Base-by-base conservation (phyloP, 768 basidiomycete species). In the Lactarius sp. region DNA sequence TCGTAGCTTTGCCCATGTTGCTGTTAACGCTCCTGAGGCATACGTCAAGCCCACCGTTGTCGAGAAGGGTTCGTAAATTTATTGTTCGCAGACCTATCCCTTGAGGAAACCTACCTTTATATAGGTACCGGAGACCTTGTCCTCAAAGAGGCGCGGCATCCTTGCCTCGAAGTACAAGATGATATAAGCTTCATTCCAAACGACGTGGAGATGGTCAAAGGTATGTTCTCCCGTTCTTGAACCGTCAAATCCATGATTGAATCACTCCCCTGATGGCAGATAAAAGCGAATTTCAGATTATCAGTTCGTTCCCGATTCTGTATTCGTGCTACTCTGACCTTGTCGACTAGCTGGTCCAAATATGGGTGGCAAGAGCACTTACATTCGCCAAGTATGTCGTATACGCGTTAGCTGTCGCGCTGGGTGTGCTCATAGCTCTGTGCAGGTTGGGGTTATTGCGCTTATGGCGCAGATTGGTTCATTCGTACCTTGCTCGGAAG, bases 361-460 rank as follows among this genome's bases (percentile, higher is more conserved):
- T 75, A 98, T 98, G 91, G 97, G 97, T 57, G 97, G 97, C 64
- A 99, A 99, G 75, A 94, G 91, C 53, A 98, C 96, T 0, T 98
- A 95, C 70, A 96, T 98, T 69, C 89, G 94, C 52, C 91, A 94
- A 77, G 90, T 88, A 56, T 52, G 69, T 59, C 54, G 13, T 18
- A 41, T 54, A 31, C 44, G 1, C n/a, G 39, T 39, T 39, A 27
- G 12, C 16, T 34, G n/a, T 39, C 6, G 22, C 41, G 9, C 44
- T 51, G 8, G n/a, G 22, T n/a, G 12, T 20, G 46, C n/a, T 68
- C 61, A 52, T 56, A 37, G 12, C 4, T 52, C 46, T n/a, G 27
- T 70, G n/a, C 71, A 87, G 86, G 87, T 92, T 42, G 97, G 95
- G 2, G 94, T 96, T n/a, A 93, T 98, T 66, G 90, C 88, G 0